Conservation (phyloP, 2,329 filamentous ascomycete species). For the Rhinocladiella mackenziei region DNA sequence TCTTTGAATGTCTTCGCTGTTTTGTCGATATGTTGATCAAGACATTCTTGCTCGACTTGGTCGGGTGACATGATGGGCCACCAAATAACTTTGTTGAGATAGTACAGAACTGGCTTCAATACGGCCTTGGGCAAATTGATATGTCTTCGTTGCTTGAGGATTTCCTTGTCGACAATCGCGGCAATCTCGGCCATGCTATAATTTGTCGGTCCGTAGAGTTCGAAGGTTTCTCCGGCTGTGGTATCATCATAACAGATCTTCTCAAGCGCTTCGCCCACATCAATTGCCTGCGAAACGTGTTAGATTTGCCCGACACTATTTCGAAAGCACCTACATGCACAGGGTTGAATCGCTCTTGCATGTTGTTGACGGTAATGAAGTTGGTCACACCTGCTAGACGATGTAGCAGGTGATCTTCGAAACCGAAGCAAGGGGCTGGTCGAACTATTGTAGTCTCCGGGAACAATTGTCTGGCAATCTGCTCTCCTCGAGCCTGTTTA, state of each 20-base stretch:
- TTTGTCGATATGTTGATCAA: constrained; percentile 87
- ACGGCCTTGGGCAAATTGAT: constrained; percentile 83
- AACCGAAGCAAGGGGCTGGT: constrained; percentile 89
- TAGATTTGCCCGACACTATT: constrained; percentile 8
- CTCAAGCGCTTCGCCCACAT: constrained; percentile 85
- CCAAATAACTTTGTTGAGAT: constrained; percentile 81
- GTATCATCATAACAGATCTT: constrained; percentile 85
- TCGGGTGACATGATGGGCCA: constrained; percentile 77
- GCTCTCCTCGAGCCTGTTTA: constrained; percentile 71
- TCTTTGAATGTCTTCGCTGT: constrained; percentile 94
- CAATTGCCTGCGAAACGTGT: constrained; percentile 64
- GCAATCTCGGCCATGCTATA: constrained; percentile 87
- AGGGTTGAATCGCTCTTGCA: constrained; percentile 85
- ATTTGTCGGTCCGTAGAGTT: constrained; percentile 89
- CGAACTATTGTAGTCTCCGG: constrained; percentile 96
- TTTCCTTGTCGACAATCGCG: constrained; percentile 84
- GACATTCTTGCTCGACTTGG: constrained; percentile 85
- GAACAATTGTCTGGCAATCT: constrained; percentile 80
- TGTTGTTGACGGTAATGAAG: constrained; percentile 84
- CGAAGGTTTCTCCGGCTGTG: constrained; percentile 85
- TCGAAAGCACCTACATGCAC: constrained; percentile 66
- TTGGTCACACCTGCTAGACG: constrained; percentile 77
- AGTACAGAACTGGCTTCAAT: constrained; percentile 67
- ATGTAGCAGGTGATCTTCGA: constrained; percentile 87
- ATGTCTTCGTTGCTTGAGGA: constrained; percentile 81